Conservation (phyloP, 805 yeast genomes). For the Candida sanyiensis region DNA sequence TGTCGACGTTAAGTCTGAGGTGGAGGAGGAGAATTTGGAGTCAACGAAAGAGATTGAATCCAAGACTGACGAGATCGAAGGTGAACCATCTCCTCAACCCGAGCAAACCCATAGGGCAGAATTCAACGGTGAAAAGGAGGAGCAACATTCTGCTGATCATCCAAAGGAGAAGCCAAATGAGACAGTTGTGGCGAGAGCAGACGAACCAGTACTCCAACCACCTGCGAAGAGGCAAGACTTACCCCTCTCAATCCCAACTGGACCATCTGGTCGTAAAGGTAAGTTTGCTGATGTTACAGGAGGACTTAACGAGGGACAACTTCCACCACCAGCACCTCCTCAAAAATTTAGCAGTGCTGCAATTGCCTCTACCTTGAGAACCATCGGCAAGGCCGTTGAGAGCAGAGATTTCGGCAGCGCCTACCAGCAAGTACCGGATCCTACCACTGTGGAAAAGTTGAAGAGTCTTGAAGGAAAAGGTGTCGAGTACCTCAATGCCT, state of each 20-base stretch:
- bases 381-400: slow-evolving; percentile 1
- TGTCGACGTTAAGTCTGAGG: slow-evolving; percentile 9
- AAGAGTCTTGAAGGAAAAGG: not conserved
- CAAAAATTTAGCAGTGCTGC: not conserved
- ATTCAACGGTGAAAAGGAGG: not conserved
- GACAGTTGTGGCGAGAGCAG: no score
- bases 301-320: not conserved
- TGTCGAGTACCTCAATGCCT: not conserved
- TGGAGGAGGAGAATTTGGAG: slow-evolving; percentile 5
- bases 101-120: not conserved
- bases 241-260: slow-evolving; percentile 4
- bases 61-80: not conserved
- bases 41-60: not conserved
- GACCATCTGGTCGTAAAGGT: slow-evolving; percentile 5
- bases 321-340: not conserved
- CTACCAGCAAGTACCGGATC: slow-evolving; percentile 1
- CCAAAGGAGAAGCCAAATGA: not conserved
- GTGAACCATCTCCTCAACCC: not conserved
- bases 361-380: slow-evolving; percentile 1
- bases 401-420: not conserved
- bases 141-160: not conserved
- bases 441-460: not conserved
- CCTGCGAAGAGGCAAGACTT: not conserved
- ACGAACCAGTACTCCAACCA: not conserved
- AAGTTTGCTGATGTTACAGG: slow-evolving; percentile 9